A percentile compares a stretch with the other conserved stretches of the same genome.
These are phyloP conservation scores for Funneliformis mosseae DNA, from an alignment of 192 early-diverging fungal genomes.

Conservation along the genomic window DNA sequence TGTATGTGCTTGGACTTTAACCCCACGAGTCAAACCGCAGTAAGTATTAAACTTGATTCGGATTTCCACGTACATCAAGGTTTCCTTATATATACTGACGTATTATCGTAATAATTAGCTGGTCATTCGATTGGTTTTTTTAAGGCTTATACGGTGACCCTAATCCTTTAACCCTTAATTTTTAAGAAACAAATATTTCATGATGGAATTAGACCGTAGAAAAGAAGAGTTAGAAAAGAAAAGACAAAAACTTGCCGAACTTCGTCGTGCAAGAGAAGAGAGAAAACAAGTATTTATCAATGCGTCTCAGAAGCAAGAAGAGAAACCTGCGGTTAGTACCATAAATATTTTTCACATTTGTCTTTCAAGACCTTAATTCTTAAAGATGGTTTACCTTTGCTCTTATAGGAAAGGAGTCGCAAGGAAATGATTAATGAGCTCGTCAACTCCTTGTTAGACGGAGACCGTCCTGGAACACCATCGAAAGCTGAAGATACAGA, in stretches of 20 bases:
- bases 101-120: too few species aligned
- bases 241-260: slow-evolving; percentile 86
- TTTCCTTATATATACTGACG: too few species aligned
- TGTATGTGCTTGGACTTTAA: too few species aligned
- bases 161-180: neutral
- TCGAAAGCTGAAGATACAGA: slow-evolving; percentile 46
- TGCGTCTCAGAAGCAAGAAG: slow-evolving; percentile 36
- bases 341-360: slow-evolving; percentile 11
- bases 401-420: slow-evolving; percentile 11
- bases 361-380: neutral
- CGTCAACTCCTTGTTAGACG: slow-evolving; percentile 76
- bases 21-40: too few species aligned
- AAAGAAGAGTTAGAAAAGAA: slow-evolving; percentile 90
- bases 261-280: slow-evolving; percentile 80
- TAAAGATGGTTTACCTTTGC: neutral
- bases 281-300: slow-evolving; percentile 71
- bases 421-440: slow-evolving; percentile 84
- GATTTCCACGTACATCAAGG: too few species aligned
- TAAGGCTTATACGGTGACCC: neutral
- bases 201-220: slow-evolving; percentile 62
- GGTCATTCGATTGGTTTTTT: too few species aligned
- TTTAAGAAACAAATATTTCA: neutral
- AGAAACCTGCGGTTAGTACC: slow-evolving; percentile 10
- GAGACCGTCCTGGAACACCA: slow-evolving; percentile 57
- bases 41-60: too few species aligned